Conservation (phyloP, 1,284 basidiomycete genomes). For the Ganoderma resinaceum region DNA sequence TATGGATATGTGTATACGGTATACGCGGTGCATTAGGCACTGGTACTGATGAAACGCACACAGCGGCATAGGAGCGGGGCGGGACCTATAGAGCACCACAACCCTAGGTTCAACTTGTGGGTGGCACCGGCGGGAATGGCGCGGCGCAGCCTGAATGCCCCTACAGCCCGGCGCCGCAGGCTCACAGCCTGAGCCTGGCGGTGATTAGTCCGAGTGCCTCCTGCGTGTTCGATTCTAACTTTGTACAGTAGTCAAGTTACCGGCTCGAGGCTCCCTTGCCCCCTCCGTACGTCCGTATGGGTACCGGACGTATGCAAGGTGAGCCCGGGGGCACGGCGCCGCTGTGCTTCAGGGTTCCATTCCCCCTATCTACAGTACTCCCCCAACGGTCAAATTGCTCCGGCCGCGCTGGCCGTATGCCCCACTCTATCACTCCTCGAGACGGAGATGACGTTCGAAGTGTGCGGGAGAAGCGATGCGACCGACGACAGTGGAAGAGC, state of each 20-base stretch:
- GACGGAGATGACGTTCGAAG: background rate
- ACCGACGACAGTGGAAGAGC: background rate
- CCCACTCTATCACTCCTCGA: background rate
- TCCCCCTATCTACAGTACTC: too few species aligned
- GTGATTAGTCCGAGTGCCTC: background rate
- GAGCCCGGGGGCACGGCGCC: background rate
- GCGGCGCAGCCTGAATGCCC: background rate
- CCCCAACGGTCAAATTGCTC: background rate
- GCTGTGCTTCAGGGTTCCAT: background rate
- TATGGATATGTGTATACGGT: background rate
- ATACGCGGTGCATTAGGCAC: too few species aligned
- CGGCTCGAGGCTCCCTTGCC: conserved; percentile 6
- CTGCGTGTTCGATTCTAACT: background rate
- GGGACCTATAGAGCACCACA: conserved; percentile 3
- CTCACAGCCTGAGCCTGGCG: background rate
- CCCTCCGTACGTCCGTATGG: background rate
- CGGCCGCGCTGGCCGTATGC: background rate
- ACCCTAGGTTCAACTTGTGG: background rate
- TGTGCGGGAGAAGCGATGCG: background rate
- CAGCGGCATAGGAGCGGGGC: background rate
- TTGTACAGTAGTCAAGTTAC: background rate
- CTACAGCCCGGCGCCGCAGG: background rate
- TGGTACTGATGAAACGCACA: background rate
- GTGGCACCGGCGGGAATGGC: background rate
- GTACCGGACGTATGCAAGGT: background rate